phyloP scores from a whole-genome alignment of 768 basidiomycete species.

The Coprinellus micaceus region DNA sequence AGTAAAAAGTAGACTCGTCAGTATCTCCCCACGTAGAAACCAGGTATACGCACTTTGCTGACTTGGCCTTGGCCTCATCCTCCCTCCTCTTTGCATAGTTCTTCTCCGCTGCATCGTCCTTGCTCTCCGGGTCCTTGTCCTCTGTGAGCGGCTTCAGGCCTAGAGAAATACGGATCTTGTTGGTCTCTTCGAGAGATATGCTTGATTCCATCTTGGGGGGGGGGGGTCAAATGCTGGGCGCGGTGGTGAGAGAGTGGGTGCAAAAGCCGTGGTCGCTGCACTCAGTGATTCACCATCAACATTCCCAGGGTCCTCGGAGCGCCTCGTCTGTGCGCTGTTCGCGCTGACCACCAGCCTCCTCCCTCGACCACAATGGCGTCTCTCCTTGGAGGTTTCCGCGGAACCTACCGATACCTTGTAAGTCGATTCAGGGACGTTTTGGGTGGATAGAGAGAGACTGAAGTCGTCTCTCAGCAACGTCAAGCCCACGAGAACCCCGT shows the following conservation, averaged over 20 bases:
- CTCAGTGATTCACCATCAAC: neutral
- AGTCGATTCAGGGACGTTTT: neutral
- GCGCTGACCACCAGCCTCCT: neutral
- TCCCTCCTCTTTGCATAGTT: slow-evolving; percentile 80
- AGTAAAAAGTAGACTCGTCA: slow-evolving; percentile 14
- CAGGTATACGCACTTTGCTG: slow-evolving; percentile 62
- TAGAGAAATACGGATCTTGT: slow-evolving; percentile 90
- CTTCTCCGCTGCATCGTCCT: slow-evolving; percentile 79
- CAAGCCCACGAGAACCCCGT: slow-evolving; percentile 89
- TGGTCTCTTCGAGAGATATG: slow-evolving; percentile 91
- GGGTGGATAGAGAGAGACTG: neutral
- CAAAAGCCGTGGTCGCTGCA: neutral
- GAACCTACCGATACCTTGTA: slow-evolving; percentile 51
- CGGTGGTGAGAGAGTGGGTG: slow-evolving; percentile 20
- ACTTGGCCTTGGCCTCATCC: slow-evolving; percentile 62
- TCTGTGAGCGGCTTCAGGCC: slow-evolving; percentile 93
- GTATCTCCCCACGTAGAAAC: slow-evolving; percentile 19
- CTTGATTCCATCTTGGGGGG: slow-evolving; percentile 66
- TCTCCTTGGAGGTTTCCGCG: slow-evolving; percentile 43
- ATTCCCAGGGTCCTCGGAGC: neutral
- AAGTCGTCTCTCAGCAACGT: slow-evolving; percentile 60
- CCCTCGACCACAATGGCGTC: slow-evolving; percentile 35
- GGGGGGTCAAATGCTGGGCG: slow-evolving; percentile 11
- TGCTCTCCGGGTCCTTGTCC: slow-evolving; percentile 65
- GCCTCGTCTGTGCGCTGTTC: neutral